Evolutionary conservation across 192 early-diverging fungal species (phyloP), one percentile per base, ranked within the genome.

Genomic region (Mortierella alpina): DNA sequence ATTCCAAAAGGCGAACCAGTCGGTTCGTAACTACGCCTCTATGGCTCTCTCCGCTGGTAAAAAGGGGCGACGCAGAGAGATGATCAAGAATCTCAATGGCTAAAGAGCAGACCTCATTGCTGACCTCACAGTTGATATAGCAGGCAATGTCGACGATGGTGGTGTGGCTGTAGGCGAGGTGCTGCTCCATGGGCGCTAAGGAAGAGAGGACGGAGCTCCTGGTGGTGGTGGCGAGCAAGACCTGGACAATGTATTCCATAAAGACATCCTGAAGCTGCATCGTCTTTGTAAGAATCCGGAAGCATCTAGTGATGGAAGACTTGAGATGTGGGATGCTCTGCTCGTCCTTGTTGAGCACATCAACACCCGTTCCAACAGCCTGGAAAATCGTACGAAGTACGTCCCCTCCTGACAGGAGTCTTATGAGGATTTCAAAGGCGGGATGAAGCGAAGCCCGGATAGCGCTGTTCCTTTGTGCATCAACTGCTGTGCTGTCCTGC

Each of bases 351-450:
- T 93, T 93, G 9, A 95, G 70, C 1, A 82, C 57, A 15, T 92
- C 90, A 18, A 93, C 89, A 7, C 86, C 90, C 23, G 88, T 81
- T 17, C 67, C 72, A n/a, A 94, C 73, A 18, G 96, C 82, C 22
- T 90, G 82, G 80, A 98, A 92, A 7, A 99, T 71, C 41, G 85
- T 83, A 20, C 88, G 86, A 23, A 90, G 84, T 17, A 96, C 87
- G 53, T 87, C 84, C n/a, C 92, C 91, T 10, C 92, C 91, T 1
- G 89, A 91, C n/a, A 99, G 75, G 5, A 98, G 71, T 14, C 93
- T 86, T 40, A 91, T 88, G 51, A 93, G 72, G 39, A 99, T 83
- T 60, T 95, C 92, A 69, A 93, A 99, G 6, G 95, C 97, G 0
- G 97, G 96, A 47, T 98, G 95, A 17, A 88, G 83, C 1, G 77